Evolutionary conservation across 2,329 filamentous ascomycete species (phyloP).

Genomic region (Exserohilum rostratum): DNA sequence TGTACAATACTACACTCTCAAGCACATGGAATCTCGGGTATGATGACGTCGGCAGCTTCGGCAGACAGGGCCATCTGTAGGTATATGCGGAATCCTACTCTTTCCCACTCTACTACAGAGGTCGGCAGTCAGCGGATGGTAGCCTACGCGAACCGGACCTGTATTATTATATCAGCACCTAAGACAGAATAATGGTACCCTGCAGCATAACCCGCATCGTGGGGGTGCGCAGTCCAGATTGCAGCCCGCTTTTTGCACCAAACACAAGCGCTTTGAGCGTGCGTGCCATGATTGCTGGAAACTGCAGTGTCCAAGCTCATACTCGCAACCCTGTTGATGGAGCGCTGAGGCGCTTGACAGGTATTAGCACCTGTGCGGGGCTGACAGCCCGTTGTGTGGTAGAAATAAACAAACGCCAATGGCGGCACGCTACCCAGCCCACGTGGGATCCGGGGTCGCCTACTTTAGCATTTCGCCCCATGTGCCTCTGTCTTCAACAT

Average conservation of each 20-base stretch:
- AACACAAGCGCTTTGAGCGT: slow-evolving; percentile 15
- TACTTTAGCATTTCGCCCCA: slow-evolving; percentile 14
- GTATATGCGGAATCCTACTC: slow-evolving; percentile 3
- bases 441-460: slow-evolving; percentile 29
- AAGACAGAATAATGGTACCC: slow-evolving; percentile 15
- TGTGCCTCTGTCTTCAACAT: slow-evolving; percentile 17
- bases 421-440: slow-evolving; percentile 22
- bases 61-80: slow-evolving; percentile 7
- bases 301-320: slow-evolving; percentile 6
- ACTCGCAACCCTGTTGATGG: neutral
- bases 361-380: slow-evolving; percentile 17
- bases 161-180: slow-evolving; percentile 25
- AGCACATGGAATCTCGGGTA: slow-evolving; percentile 34
- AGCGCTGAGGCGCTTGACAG: slow-evolving; percentile 10
- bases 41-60: slow-evolving; percentile 17
- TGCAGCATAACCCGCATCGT: slow-evolving; percentile 18
- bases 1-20: slow-evolving; percentile 41
- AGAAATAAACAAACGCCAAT: slow-evolving; percentile 27
- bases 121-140: slow-evolving; percentile 19
- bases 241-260: slow-evolving; percentile 10
- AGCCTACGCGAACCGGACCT: slow-evolving; percentile 18
- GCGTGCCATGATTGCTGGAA: slow-evolving; percentile 23
- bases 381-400: slow-evolving; percentile 9
- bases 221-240: slow-evolving; percentile 11
- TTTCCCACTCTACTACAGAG: slow-evolving; percentile 27